A percentile compares a stretch with the other conserved stretches of the same genome.
Conservation (phyloP, 441 rosid genomes). For the Omphalea diandra region DNA sequence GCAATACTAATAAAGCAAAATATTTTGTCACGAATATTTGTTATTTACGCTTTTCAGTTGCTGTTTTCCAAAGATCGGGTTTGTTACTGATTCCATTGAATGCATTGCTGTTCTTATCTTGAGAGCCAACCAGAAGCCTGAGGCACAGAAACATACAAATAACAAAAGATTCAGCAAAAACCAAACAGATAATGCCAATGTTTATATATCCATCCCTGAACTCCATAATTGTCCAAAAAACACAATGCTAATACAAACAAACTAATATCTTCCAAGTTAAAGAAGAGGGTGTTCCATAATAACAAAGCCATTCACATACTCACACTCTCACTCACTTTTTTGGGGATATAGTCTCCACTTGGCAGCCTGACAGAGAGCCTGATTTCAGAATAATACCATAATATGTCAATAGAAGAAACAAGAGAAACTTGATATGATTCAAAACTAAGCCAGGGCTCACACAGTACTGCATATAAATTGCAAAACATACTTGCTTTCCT, state of each 20-base stretch:
- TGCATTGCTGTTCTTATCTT: slow-evolving; percentile 28
- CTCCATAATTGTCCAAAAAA: background rate
- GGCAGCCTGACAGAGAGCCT: slow-evolving; percentile 42
- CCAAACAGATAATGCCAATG: background rate
- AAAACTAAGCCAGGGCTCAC: slow-evolving; percentile 21
- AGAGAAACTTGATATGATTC: slow-evolving; percentile 3
- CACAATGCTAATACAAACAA: background rate
- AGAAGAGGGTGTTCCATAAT: background rate
- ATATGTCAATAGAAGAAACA: background rate
- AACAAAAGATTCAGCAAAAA: background rate
- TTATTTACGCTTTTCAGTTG: slow-evolving; percentile 47
- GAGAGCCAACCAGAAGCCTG: slow-evolving; percentile 32
- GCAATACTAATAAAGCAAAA: slow-evolving; percentile 10
- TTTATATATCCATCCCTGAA: background rate
- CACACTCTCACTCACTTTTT: slow-evolving; percentile 45
- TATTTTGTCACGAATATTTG: slow-evolving; percentile 6
- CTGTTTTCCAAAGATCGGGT: slow-evolving; percentile 30
- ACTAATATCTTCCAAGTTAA: background rate
- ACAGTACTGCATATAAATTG: slow-evolving; percentile 14
- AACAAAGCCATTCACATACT: slow-evolving; percentile 5
- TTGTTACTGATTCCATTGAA: slow-evolving; percentile 29
- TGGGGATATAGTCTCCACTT: slow-evolving; percentile 38
- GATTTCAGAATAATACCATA: slow-evolving; percentile 31
- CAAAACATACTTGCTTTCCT: slow-evolving; percentile 40
- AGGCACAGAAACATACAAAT: slow-evolving; percentile 19